These are phyloP conservation scores for Pseudonitzschia multistriata DNA, from an alignment of 108 stramenopile species.

Conservation along the genomic window DNA sequence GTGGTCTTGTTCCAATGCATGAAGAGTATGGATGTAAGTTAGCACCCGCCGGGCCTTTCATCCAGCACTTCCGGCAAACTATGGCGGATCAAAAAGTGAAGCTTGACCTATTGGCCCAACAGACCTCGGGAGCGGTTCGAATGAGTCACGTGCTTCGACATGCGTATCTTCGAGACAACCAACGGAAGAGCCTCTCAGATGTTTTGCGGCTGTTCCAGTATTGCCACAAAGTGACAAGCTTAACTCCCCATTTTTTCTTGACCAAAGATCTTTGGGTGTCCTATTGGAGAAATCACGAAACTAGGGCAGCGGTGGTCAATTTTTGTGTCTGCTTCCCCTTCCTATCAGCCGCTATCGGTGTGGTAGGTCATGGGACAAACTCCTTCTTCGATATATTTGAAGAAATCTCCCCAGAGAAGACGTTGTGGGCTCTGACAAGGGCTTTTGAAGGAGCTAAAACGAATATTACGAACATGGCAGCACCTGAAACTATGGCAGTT, in stretches of 20 bases:
- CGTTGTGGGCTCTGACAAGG: neutral
- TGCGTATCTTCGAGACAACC: conserved; percentile 16
- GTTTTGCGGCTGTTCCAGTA: conserved; percentile 25
- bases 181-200: conserved; percentile 18
- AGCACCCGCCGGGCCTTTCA: conserved; percentile 14
- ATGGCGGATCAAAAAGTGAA: conserved; percentile 16
- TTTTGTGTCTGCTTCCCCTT: conserved; percentile 21
- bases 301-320: conserved; percentile 27
- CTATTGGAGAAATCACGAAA: conserved; percentile 18
- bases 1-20: conserved; percentile 13
- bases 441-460: conserved; percentile 1
- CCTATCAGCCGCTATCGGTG: neutral
- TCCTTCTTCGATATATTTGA: conserved; percentile 4
- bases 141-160: conserved; percentile 19
- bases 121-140: conserved; percentile 10
- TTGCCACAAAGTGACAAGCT: conserved; percentile 25
- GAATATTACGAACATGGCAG: conserved; percentile 4
- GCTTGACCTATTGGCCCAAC: conserved; percentile 26
- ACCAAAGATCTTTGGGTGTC: conserved; percentile 25
- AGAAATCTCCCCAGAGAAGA: neutral
- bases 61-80: conserved; percentile 20
- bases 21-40: conserved; percentile 22
- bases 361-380: neutral
- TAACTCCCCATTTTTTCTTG: conserved; percentile 19
- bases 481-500: neutral